Conservation (phyloP, 495 filamentous ascomycete genomes). For the Acidiella bohemica region DNA sequence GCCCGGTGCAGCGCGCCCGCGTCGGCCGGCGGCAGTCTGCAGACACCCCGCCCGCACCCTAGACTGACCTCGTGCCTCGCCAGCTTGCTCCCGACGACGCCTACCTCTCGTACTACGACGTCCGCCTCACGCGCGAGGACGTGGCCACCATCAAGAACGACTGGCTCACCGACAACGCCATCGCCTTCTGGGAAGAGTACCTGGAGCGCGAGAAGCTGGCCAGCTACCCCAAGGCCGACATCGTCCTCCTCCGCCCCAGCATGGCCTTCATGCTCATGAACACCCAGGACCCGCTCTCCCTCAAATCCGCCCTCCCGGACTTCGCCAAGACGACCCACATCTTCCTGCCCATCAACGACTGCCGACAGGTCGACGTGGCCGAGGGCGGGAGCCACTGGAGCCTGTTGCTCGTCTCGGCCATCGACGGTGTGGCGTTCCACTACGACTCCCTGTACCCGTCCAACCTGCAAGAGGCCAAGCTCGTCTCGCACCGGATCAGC, state of each 20-base stretch:
- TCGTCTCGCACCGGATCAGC: constrained; percentile 48
- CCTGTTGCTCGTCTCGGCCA: constrained; percentile 71
- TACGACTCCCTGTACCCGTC: constrained; percentile 79
- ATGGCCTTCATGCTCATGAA: constrained; percentile 91
- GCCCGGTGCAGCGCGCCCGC: background rate
- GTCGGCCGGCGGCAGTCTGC: background rate
- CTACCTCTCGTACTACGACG: constrained; percentile 59
- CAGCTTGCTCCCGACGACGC: constrained; percentile 58
- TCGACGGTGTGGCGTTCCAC: constrained; percentile 88
- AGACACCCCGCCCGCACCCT: background rate
- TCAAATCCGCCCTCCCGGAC: constrained; percentile 63
- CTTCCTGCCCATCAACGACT: constrained; percentile 94
- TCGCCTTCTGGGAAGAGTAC: constrained; percentile 97
- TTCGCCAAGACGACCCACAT: constrained; percentile 79
- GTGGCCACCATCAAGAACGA: constrained; percentile 76
- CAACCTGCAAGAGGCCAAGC: constrained; percentile 59
- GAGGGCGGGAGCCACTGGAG: constrained; percentile 96
- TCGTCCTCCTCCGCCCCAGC: constrained; percentile 80
- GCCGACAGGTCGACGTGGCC: constrained; percentile 53
- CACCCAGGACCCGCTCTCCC: constrained; percentile 57
- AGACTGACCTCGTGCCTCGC: background rate
- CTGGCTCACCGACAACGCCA: constrained; percentile 97
- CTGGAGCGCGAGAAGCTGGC: constrained; percentile 77
- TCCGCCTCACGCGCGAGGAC: constrained; percentile 69
- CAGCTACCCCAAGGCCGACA: constrained; percentile 62